These are phyloP conservation scores for Physcomitrium patens DNA, from an alignment of 225 moss, liverwort and hornwort genomes.

Conservation along the genomic window DNA sequence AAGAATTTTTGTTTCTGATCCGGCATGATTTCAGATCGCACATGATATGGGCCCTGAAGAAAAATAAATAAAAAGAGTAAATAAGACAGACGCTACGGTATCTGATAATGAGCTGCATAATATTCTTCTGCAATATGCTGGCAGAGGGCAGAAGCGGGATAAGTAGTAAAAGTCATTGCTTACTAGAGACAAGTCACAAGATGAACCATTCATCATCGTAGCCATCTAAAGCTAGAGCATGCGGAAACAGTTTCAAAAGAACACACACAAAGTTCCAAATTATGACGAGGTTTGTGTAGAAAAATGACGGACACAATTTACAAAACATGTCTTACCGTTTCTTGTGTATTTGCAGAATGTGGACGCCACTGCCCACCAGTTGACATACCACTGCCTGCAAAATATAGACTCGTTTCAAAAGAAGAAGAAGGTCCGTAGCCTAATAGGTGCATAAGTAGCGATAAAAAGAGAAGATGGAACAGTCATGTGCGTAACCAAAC, in stretches of 20 bases:
- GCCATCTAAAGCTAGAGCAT: slow-evolving; percentile 19
- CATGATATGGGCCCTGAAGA: slow-evolving; percentile 68
- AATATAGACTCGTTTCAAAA: slow-evolving; percentile 29
- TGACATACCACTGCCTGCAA: slow-evolving; percentile 58
- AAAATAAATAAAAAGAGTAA: background rate
- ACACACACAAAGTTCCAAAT: background rate
- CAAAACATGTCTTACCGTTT: slow-evolving; percentile 54
- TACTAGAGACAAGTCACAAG: background rate
- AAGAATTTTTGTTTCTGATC: slow-evolving; percentile 94
- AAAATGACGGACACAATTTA: background rate
- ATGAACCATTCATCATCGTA: slow-evolving; percentile 4
- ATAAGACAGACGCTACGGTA: slow-evolving; percentile 8
- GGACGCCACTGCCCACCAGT: slow-evolving; percentile 88
- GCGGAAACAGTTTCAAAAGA: background rate
- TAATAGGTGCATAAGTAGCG: slow-evolving; percentile 4
- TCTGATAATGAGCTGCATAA: slow-evolving; percentile 13
- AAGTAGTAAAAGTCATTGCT: slow-evolving; percentile 13
- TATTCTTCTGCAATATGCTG: background rate
- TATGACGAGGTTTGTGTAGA: slow-evolving; percentile 8
- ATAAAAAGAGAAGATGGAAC: background rate
- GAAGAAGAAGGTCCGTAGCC: background rate
- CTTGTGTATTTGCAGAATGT: slow-evolving; percentile 79
- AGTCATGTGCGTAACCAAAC: too few species aligned
- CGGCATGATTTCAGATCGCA: slow-evolving; percentile 87
- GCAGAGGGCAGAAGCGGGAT: background rate